Evolutionary conservation across 2,329 filamentous ascomycete genomes (phyloP).

Genomic region (Gnomoniopsis sp.): DNA sequence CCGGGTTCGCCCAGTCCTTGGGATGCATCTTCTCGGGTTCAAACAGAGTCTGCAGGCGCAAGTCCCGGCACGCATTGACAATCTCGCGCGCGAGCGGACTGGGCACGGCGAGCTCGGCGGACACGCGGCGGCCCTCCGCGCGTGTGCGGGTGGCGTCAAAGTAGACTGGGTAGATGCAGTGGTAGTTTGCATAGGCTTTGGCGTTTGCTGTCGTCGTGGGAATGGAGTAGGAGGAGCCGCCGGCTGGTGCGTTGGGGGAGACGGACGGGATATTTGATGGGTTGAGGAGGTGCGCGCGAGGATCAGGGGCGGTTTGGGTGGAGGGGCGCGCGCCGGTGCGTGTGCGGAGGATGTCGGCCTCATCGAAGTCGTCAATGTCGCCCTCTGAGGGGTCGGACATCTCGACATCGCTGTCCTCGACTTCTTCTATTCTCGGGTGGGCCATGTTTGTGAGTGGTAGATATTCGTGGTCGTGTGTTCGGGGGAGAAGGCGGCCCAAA

Average conservation of each 20-base stretch:
- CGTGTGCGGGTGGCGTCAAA: conserved; percentile 77
- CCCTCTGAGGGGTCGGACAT: conserved; percentile 82
- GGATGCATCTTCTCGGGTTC: conserved; percentile 92
- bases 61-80: conserved; percentile 73
- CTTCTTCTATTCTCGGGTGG: conserved; percentile 86
- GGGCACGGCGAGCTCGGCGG: conserved; percentile 65
- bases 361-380: conserved; percentile 67
- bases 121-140: conserved; percentile 77
- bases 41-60: conserved; percentile 72
- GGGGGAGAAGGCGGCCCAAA: too few relatives aligned
- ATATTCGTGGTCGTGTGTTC: background rate
- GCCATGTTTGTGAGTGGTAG: conserved; percentile 56
- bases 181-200: conserved; percentile 67
- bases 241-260: conserved; percentile 30
- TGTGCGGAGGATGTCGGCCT: conserved; percentile 53
- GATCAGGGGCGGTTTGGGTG: conserved; percentile 9
- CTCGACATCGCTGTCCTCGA: conserved; percentile 74
- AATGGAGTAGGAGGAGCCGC: conserved; percentile 25
- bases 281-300: conserved; percentile 28
- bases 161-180: conserved; percentile 93
- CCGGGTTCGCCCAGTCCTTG: conserved; percentile 97
- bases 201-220: conserved; percentile 40
- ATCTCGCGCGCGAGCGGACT: conserved; percentile 90
- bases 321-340: conserved; percentile 26
- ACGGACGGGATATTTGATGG: conserved; percentile 35